Conservation (phyloP, 1,284 basidiomycete genomes). For the Austroboletus niveus region DNA sequence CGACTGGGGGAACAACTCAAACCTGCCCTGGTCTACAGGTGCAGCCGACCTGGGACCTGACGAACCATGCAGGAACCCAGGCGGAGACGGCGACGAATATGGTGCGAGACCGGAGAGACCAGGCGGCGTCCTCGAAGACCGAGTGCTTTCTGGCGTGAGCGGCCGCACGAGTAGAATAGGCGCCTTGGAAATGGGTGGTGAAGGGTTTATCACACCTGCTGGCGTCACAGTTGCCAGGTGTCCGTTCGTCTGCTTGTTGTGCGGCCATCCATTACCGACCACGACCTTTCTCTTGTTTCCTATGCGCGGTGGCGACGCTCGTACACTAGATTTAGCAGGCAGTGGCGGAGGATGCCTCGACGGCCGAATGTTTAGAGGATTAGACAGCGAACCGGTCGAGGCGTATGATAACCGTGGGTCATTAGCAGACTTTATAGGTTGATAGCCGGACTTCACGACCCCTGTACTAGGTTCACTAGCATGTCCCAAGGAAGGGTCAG, state of each 20-base stretch:
- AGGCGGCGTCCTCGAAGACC: constrained; percentile 34
- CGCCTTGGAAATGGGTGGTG: constrained; percentile 15
- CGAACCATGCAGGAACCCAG: constrained; percentile 32
- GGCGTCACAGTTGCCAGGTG: constrained; percentile 2
- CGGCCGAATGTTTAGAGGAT: constrained; percentile 52
- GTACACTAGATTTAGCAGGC: constrained; percentile 8
- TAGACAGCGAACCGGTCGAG: constrained; percentile 41
- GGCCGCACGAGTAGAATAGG: constrained; percentile 17
- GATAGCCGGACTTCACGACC: constrained; percentile 19
- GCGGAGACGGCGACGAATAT: constrained; percentile 39
- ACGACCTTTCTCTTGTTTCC: constrained; percentile 28
- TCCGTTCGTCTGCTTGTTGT: constrained; percentile 27
- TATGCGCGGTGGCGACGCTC: constrained; percentile 9
- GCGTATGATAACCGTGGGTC: constrained; percentile 41
- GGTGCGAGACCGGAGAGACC: constrained; percentile 35
- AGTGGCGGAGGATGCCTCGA: constrained; percentile 26
- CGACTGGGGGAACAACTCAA: constrained; percentile 19
- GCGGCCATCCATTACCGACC: constrained; percentile 37
- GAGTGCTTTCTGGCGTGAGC: constrained; percentile 32
- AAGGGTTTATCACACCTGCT: constrained; percentile 7
- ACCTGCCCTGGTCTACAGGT: constrained; percentile 16
- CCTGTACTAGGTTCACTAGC: constrained; percentile 4
- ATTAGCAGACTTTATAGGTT: constrained; percentile 34
- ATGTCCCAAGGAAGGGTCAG: constrained; percentile 11
- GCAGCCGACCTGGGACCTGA: constrained; percentile 24